Evolutionary conservation across 2,329 filamentous ascomycete genomes (phyloP), one percentile per base, ranked within the genome.

Genomic region (Aspergillus terreus): DNA sequence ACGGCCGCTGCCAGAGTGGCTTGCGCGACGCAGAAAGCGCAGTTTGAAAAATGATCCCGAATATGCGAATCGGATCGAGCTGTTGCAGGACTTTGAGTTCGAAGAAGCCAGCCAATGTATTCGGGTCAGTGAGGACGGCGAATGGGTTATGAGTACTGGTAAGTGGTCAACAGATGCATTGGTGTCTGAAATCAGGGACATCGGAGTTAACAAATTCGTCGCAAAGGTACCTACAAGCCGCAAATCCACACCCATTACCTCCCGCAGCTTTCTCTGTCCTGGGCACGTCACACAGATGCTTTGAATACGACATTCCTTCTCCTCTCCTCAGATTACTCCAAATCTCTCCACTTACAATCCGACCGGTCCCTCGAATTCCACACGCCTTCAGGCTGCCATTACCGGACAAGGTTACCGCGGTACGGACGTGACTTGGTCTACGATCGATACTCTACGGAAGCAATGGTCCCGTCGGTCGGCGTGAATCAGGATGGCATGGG

Each of bases 181-280:
- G 7, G 27, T 11, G 3, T 11, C 7, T 30, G 7, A 30, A 10
- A 11, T 4, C 6, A 10, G 6, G 27, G 10, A 2, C 7, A 30
- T 30, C 27, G 3, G 10, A 11, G 3, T 30, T 30, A 30, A 30
- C 27, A 3, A 42, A 23, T 11, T 21, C 54, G 43, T 45, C 19
- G 35, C 27, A 38, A 54, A 81, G 81, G 82, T 59, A 85, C 82
- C 30, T 85, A 84, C 68, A 83, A 88, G 66, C 86, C 88, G 1
- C 90, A 95, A 70, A 95, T 97, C 53, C 94, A 97, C 67, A 87
- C 90, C n/a, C 95, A 99, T 73, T 90, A 95, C 67, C 83, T 97
- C 5, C 88, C 92, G 35, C 91, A 97, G 67, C 80, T 97, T 19
- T 92, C 92, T 9, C 82, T 99, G n/a, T 96, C 92, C 7, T 99